These are phyloP conservation scores for Stachybotrys elegans DNA, from an alignment of 2,329 filamentous ascomycete species.

Conservation along the genomic window DNA sequence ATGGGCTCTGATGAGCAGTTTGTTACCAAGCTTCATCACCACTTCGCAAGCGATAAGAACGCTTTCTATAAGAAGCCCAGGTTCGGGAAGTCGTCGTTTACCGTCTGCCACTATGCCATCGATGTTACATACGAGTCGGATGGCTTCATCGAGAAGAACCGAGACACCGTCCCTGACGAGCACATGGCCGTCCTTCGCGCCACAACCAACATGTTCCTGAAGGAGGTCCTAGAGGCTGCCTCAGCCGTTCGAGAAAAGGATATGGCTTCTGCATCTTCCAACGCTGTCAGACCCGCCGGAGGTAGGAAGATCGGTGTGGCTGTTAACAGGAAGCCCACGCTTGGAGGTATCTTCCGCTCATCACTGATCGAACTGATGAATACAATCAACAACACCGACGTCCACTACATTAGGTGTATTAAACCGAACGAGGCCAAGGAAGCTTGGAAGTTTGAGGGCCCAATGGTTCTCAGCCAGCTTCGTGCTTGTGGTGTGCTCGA, in stretches of 20 bases:
- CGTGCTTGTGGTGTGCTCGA: constrained; percentile 98
- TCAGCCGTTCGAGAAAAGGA: constrained; percentile 89
- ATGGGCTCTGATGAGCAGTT: constrained; percentile 98
- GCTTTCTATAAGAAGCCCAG: constrained; percentile 98
- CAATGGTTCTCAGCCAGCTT: constrained; percentile 96
- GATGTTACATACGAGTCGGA: constrained; percentile 99
- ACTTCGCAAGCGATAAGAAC: constrained; percentile 85
- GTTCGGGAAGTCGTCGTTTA: constrained; percentile 96
- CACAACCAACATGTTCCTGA: constrained; percentile 80
- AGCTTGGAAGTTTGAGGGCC: constrained; percentile 96
- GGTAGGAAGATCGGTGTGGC: constrained; percentile 87
- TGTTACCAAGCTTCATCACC: constrained; percentile 91
- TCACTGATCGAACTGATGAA: constrained; percentile 97
- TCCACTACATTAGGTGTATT: constrained; percentile 98
- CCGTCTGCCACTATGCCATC: constrained; percentile 95
- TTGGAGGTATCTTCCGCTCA: constrained; percentile 98
- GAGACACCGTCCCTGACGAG: constrained; percentile 96
- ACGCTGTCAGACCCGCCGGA: constrained; percentile 72
- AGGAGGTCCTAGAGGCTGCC: constrained; percentile 78
- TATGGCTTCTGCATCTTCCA: constrained; percentile 54
- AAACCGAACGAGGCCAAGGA: constrained; percentile 98
- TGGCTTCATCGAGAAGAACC: constrained; percentile 98
- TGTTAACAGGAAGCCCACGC: constrained; percentile 91
- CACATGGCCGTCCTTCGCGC: constrained; percentile 88
- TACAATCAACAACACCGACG: constrained; percentile 96